Base-by-base conservation (phyloP, 2,329 filamentous ascomycete genomes). In the Septoria linicola region DNA sequence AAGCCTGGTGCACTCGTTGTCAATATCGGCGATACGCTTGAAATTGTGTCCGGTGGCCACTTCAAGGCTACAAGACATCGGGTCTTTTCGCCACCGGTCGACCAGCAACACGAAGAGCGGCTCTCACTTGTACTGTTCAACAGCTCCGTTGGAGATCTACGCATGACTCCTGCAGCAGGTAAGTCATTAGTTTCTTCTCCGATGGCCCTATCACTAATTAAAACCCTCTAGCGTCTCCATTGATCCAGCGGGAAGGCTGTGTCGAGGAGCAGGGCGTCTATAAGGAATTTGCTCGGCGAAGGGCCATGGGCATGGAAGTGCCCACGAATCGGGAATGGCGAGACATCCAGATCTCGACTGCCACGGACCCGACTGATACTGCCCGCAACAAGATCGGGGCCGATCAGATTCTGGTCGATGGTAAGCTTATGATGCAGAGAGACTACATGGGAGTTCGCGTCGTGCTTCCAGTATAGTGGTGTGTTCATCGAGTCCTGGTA, bases 21-120 rank as follows among this genome's bases (percentile, higher is more conserved):
- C 41, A 71, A 71, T 54, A 61, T 70, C 21, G 68, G 68, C 41
- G 69, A 72, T 34, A 68, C 69, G 1, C 65, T 72, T 30, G 66
- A 66, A 7, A 66, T 68, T 30, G 59, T 70, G 13, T 70, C 69
- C 1, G 68, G 67, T 16, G 69, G 69, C 8, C 70, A 71, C 57
- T 69, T 78, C 42, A 76, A 77, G 58, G 73, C 70, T 6, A 76
- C 72, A 8, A 68, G 74, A 13, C 76, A 79, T 48, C 72, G 75
- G 3, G 76, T 79, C 0, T 67, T 73, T 39, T 66, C 70, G 16
- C 75, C 75, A 1, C 76, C 75, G 1, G 53, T 67, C 13, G 76
- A 77, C 41, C 76, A 78, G 58, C 31, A 36, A 32, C 43, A 47
- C 14, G 31, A 68, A 35, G 67, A 75, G 58, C 69, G 74, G 6